Conservation (phyloP, 352 stramenopile genomes). For the Saprolegnia diclina region DNA sequence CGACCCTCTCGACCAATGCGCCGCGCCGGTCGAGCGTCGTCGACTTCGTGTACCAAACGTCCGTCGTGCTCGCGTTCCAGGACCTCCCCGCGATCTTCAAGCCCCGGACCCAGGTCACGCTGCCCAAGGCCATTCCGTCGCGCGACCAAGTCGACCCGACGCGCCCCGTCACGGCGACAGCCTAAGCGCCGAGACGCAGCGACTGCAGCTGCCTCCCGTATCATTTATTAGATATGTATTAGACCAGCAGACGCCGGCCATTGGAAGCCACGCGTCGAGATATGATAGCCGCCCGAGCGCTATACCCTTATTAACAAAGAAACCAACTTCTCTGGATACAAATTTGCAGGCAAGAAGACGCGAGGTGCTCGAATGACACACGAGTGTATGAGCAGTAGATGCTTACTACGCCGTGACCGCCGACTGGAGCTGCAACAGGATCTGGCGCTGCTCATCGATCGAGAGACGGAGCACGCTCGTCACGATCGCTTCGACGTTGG, state of each 20-base stretch:
- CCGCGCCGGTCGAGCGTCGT: background rate
- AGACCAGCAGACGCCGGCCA: too few species aligned
- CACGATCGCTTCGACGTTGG: constrained; percentile 52
- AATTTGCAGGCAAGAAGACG: too few species aligned
- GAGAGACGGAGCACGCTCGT: constrained; percentile 64
- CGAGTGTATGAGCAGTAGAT: too few species aligned
- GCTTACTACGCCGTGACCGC: background rate
- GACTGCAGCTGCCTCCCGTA: too few species aligned
- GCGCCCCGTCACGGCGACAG: too few species aligned
- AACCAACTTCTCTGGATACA: too few species aligned
- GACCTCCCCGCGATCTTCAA: constrained; percentile 10
- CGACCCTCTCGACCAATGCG: background rate
- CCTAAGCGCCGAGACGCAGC: too few species aligned
- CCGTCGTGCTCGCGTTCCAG: constrained; percentile 1
- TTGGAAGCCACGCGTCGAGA: too few species aligned
- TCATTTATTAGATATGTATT: too few species aligned
- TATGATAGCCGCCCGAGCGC: too few species aligned
- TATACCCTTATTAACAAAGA: too few species aligned
- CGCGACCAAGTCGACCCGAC: background rate
- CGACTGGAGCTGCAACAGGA: constrained; percentile 52
- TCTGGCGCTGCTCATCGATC: constrained; percentile 59
- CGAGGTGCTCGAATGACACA: too few species aligned
- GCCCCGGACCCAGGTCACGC: background rate
- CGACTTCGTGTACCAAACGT: constrained; percentile 4
- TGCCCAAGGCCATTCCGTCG: background rate